Evolutionary conservation across 2,329 filamentous ascomycete genomes (phyloP).

Genomic region (Scytalidium lignicola): DNA sequence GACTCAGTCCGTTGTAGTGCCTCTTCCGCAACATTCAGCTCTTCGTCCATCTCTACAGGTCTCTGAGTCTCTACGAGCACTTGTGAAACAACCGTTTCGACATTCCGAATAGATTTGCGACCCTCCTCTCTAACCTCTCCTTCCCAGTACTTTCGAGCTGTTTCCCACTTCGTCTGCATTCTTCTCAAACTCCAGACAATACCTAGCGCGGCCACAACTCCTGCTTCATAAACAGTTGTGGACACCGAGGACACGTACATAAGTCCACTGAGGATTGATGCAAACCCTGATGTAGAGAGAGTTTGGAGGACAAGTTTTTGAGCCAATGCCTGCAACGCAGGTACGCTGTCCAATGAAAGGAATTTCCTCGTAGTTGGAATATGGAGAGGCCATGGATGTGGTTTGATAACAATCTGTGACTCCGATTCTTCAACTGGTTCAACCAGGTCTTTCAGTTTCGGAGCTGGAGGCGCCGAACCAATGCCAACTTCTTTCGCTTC

Average conservation of each 20-base stretch:
- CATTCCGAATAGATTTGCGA: constrained; percentile 53
- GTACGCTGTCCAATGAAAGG: constrained; percentile 61
- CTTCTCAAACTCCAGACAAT: constrained; percentile 53
- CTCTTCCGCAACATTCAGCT: constrained; percentile 17
- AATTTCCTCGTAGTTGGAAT: constrained; percentile 67
- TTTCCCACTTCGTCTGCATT: constrained; percentile 60
- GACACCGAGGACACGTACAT: constrained; percentile 52
- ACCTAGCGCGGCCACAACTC: constrained; percentile 56
- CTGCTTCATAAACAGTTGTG: constrained; percentile 53
- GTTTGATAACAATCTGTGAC: constrained; percentile 7
- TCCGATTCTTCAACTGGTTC: constrained; percentile 11
- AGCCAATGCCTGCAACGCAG: constrained; percentile 65
- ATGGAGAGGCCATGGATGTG: constrained; percentile 61
- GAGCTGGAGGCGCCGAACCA: constrained; percentile 12
- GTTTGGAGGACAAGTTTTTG: constrained; percentile 73
- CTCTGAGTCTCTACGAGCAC: constrained; percentile 32
- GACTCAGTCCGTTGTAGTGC: constrained; percentile 14
- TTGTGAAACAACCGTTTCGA: constrained; percentile 47
- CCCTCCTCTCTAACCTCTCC: constrained; percentile 63
- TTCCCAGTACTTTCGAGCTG: constrained; percentile 56
- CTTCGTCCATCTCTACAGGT: constrained; percentile 10
- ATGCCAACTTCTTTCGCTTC: constrained; percentile 3
- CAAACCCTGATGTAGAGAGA: constrained; percentile 60
- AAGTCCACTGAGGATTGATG: constrained; percentile 47
- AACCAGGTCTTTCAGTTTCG: constrained; percentile 15